Base-by-base conservation (phyloP, 208 protist species). In the Crithidia brevicula region DNA sequence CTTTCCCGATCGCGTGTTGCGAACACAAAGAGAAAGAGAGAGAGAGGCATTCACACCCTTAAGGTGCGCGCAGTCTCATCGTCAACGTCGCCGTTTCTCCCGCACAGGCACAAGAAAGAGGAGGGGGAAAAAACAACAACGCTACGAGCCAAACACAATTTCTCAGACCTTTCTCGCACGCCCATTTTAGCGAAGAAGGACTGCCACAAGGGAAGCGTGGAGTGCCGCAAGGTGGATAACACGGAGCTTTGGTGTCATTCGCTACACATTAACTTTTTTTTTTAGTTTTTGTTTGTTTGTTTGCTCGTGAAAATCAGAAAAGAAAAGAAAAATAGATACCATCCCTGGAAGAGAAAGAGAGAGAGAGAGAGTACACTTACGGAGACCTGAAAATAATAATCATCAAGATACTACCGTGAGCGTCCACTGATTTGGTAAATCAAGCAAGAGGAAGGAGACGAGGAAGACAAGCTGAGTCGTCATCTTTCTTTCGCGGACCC, bases 391-490 rank as follows among this genome's bases (percentile, higher is more conserved):
- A 52, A 5, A 0, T 20, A 52, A 40, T 9, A 30, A 6, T 22
- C 25, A 49, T 50, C 47, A 53, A 30, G 10, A 23, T 11, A 28
- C 47, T 28, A 42, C 36, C 36, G 36, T 20, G 57, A n/a, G n/a
- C n/a, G n/a, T n/a, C n/a, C n/a, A n/a, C 36, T 40, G 10, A 40
- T 0, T 1, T 16, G 10, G 10, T 7, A 40, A 40, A 40, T 7
- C 36, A 40, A 40, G 15, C 6, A 40, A 40, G 15, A 40, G 10
- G 36, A 40, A 45, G 59, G 89, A 83, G 67, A 83, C 86, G 22
- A 81, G 83, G 75, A 86, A 47, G 1, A 20, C 16, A 47, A 47
- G 42, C n/a, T n/a, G n/a, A n/a, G n/a, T 13, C 42, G 16, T 13
- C 42, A 18, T n/a, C 5, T 20, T n/a, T 47, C 30, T 43, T 11